Conservation (phyloP, 2,329 filamentous ascomycete species). For the Thielaviopsis punctulata region DNA sequence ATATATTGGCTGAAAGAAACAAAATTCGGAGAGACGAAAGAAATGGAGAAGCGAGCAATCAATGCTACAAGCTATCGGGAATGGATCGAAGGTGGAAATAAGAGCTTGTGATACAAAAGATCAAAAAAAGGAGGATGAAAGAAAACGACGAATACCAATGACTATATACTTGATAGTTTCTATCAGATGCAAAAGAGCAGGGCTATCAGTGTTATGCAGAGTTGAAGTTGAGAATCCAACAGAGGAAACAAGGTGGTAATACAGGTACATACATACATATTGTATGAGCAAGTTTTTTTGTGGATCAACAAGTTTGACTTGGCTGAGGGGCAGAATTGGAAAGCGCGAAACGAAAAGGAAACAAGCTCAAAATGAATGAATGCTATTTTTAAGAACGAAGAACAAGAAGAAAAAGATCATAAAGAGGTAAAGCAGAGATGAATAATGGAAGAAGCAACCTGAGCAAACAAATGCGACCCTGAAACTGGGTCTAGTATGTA, state of each 20-base stretch:
- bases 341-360: neutral
- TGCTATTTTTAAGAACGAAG: constrained; percentile 1
- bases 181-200: too few species aligned
- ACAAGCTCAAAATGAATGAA: neutral
- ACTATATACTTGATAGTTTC: too few species aligned
- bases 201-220: too few species aligned
- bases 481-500: too few species aligned
- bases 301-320: neutral
- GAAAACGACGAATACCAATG: too few species aligned
- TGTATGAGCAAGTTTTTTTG: neutral
- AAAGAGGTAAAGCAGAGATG: neutral
- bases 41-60: neutral
- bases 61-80: neutral
- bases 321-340: neutral
- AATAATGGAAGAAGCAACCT: neutral
- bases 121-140: neutral
- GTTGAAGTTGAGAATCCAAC: neutral
- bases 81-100: neutral
- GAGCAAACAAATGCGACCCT: neutral
- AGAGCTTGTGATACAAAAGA: neutral
- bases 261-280: too few species aligned
- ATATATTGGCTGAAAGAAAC: neutral
- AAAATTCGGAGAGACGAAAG: too few species aligned
- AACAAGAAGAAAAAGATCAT: constrained; percentile 2
- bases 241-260: neutral